phyloP scores from a whole-genome alignment of 2,329 filamentous ascomycete genomes.

The Alternaria brassicae region DNA sequence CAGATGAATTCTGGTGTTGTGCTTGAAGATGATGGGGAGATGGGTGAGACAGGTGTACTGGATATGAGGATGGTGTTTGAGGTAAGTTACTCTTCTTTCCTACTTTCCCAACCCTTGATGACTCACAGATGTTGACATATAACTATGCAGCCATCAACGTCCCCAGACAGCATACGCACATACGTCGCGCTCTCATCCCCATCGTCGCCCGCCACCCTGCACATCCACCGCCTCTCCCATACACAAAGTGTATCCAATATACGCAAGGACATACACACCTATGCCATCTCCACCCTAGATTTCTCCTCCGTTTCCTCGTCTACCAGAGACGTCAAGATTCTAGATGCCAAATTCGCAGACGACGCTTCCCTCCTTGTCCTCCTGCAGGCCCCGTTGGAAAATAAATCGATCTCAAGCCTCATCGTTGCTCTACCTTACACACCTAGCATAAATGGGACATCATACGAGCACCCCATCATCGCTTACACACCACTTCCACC shows the following conservation, averaged over 20 bases:
- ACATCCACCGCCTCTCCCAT: constrained; percentile 46
- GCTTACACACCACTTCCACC: constrained; percentile 17
- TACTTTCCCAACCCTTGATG: neutral
- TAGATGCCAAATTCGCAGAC: constrained; percentile 73
- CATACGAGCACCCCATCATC: constrained; percentile 27
- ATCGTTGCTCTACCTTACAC: constrained; percentile 44
- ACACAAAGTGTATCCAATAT: constrained; percentile 52
- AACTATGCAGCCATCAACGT: neutral
- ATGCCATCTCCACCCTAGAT: constrained; percentile 63
- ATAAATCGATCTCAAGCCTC: neutral
- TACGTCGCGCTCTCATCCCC: constrained; percentile 34
- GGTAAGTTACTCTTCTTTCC: constrained; percentile 43
- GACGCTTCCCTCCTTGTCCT: constrained; percentile 68
- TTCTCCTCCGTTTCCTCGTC: constrained; percentile 38
- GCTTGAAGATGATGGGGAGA: constrained; percentile 51
- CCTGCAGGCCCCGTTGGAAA: constrained; percentile 43
- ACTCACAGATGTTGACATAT: neutral
- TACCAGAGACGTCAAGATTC: constrained; percentile 58
- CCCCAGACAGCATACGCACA: constrained; percentile 28
- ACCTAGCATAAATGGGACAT: neutral
- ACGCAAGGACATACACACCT: constrained; percentile 34
- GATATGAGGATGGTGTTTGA: constrained; percentile 67
- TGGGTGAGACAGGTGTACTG: constrained; percentile 40
- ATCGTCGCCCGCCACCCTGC: constrained; percentile 8
- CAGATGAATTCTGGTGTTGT: constrained; percentile 71